phyloP scores from a whole-genome alignment of 225 moss, liverwort and hornwort genomes.

The Marchantia polymorpha region DNA sequence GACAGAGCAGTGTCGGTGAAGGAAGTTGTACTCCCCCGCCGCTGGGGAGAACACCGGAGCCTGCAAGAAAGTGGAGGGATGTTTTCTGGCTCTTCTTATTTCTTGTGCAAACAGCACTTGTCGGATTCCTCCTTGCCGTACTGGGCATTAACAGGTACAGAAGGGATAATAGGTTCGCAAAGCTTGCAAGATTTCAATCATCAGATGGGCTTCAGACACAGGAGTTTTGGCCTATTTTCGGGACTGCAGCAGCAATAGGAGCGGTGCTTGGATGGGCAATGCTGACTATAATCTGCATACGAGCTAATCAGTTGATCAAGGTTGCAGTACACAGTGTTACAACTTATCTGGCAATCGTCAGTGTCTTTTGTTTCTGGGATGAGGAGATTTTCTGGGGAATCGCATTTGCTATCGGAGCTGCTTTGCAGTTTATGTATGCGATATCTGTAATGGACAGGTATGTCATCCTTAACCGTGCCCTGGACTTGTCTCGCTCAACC shows the following conservation, averaged over 20 bases:
- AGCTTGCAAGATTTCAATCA: conserved; percentile 29
- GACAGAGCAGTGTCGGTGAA: conserved; percentile 36
- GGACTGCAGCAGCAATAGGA: conserved; percentile 40
- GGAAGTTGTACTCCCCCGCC: conserved; percentile 50
- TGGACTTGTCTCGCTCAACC: not conserved
- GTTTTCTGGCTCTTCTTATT: conserved; percentile 48
- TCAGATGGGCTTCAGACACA: conserved; percentile 31
- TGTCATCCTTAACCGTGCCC: not conserved
- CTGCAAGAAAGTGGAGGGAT: conserved; percentile 51
- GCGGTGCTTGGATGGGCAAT: conserved; percentile 44
- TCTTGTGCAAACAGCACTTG: conserved; percentile 28
- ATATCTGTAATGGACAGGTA: conserved; percentile 59
- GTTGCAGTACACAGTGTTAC: conserved; percentile 55
- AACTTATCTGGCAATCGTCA: conserved; percentile 48
- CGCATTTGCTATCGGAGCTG: conserved; percentile 44
- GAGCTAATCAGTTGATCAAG: conserved; percentile 50
- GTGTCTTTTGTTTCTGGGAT: conserved; percentile 55
- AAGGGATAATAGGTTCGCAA: conserved; percentile 33
- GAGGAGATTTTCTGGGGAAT: conserved; percentile 48
- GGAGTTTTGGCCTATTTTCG: conserved; percentile 49
- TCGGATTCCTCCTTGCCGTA: conserved; percentile 44
- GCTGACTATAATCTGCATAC: conserved; percentile 38
- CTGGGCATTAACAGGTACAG: conserved; percentile 40
- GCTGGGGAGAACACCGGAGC: conserved; percentile 49
- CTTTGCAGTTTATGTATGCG: conserved; percentile 46